Conservation (phyloP, 2,329 filamentous ascomycete species). For the Diaporthe vexans region DNA sequence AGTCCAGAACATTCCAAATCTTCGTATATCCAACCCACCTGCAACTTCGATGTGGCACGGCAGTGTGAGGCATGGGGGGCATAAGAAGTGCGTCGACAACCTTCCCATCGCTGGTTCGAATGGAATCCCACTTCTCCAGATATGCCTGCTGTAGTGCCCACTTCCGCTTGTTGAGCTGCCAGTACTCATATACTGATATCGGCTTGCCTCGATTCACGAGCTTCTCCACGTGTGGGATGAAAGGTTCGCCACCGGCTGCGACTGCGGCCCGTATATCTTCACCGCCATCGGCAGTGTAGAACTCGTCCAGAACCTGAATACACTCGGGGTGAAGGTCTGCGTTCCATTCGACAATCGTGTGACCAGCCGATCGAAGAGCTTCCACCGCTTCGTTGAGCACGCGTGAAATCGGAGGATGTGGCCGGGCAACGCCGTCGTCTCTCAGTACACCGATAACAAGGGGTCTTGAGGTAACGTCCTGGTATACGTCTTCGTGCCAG, state of each 20-base stretch:
- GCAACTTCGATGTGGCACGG: constrained; percentile 59
- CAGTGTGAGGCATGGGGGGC: constrained; percentile 72
- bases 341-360: constrained; percentile 68
- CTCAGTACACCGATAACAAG: constrained; percentile 64
- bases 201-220: constrained; percentile 66
- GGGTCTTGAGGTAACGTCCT: constrained; percentile 55
- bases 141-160: constrained; percentile 66
- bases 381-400: constrained; percentile 56
- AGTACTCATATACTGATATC: constrained; percentile 75
- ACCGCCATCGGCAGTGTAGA: constrained; percentile 73
- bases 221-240: constrained; percentile 69
- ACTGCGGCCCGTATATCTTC: constrained; percentile 73
- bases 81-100: constrained; percentile 69
- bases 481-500: constrained; percentile 64
- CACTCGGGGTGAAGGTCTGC: constrained; percentile 66
- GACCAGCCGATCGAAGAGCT: constrained; percentile 60
- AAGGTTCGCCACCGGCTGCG: constrained; percentile 68
- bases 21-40: constrained; percentile 72
- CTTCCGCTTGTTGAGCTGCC: constrained; percentile 75
- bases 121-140: constrained; percentile 70
- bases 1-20: constrained; percentile 74
- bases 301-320: constrained; percentile 61
- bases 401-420: constrained; percentile 66
- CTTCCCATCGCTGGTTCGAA: constrained; percentile 58
- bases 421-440: constrained; percentile 67